phyloP scores from a whole-genome alignment of 441 rosid genomes.

The Hura crepitans region DNA sequence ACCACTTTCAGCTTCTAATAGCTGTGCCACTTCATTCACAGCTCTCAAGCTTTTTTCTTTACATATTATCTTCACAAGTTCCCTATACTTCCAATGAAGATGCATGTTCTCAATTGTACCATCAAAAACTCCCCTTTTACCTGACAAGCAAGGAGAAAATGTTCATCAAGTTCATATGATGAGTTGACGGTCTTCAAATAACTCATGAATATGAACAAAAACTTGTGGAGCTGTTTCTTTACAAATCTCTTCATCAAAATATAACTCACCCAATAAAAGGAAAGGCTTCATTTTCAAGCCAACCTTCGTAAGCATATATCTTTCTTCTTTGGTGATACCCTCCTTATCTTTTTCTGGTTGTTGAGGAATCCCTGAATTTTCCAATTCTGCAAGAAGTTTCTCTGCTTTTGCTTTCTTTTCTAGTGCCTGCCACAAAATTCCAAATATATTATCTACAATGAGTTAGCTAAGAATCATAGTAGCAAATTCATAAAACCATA shows the following conservation, averaged over 20 bases:
- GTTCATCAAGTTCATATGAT: conserved; percentile 14
- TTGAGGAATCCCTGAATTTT: conserved; percentile 41
- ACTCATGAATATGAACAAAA: conserved; percentile 12
- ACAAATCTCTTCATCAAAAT: conserved; percentile 13
- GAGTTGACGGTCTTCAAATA: conserved; percentile 18
- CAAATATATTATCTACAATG: conserved; percentile 15
- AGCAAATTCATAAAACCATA: conserved; percentile 35
- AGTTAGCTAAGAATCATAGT: conserved; percentile 16
- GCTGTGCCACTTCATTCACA: conserved; percentile 59
- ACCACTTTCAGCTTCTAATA: conserved; percentile 86
- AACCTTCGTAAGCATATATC: conserved; percentile 84
- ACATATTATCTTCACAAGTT: conserved; percentile 79
- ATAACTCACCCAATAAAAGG: conserved; percentile 73
- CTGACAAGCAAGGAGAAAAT: conserved; percentile 43
- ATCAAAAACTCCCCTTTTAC: conserved; percentile 80
- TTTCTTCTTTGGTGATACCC: conserved; percentile 84
- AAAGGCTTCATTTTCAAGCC: conserved; percentile 96
- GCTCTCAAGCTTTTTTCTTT: conserved; percentile 55
- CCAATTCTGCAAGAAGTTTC: conserved; percentile 63
- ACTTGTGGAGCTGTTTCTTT: conserved; percentile 12
- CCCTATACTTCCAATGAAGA: conserved; percentile 97
- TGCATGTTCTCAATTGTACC: conserved; percentile 95
- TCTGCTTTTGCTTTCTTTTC: conserved; percentile 87
- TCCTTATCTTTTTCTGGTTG: conserved; percentile 65
- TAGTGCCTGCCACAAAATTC: conserved; percentile 47